These are phyloP conservation scores for Heliocybe sulcata DNA, from an alignment of 1,284 basidiomycete genomes.

Conservation along the genomic window DNA sequence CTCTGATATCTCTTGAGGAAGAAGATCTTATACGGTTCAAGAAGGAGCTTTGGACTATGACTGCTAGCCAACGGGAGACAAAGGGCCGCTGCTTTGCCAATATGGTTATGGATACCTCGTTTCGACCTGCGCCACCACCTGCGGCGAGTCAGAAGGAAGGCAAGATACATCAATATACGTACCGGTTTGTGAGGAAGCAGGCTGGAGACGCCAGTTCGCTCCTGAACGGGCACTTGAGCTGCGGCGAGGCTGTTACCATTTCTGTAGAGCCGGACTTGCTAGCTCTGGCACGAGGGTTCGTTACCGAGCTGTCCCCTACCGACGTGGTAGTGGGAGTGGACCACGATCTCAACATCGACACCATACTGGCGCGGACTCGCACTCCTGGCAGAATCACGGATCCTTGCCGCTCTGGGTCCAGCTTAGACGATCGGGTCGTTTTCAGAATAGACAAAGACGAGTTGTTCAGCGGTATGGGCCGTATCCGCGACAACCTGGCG, in stretches of 20 bases:
- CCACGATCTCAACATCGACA: constrained; percentile 58
- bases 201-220: constrained; percentile 32
- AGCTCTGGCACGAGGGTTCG: constrained; percentile 81
- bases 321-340: constrained; percentile 77
- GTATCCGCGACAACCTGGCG: constrained; percentile 87
- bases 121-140: constrained; percentile 15
- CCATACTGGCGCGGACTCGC: constrained; percentile 26
- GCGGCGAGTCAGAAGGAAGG: constrained; percentile 18
- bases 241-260: constrained; percentile 78
- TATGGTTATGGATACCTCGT: constrained; percentile 60
- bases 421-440: constrained; percentile 25
- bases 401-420: background rate
- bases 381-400: constrained; percentile 8
- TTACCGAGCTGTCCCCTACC: constrained; percentile 62
- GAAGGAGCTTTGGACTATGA: constrained; percentile 93
- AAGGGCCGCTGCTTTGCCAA: constrained; percentile 75
- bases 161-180: constrained; percentile 49
- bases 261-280: constrained; percentile 83
- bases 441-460: constrained; percentile 97
- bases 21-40: constrained; percentile 77
- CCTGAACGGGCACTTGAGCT: constrained; percentile 72
- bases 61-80: constrained; percentile 70
- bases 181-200: constrained; percentile 49
- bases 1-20: constrained; percentile 84
- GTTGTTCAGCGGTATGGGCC: constrained; percentile 77